phyloP scores from a whole-genome alignment of 306 rosid genomes.

The Corylus americana region DNA sequence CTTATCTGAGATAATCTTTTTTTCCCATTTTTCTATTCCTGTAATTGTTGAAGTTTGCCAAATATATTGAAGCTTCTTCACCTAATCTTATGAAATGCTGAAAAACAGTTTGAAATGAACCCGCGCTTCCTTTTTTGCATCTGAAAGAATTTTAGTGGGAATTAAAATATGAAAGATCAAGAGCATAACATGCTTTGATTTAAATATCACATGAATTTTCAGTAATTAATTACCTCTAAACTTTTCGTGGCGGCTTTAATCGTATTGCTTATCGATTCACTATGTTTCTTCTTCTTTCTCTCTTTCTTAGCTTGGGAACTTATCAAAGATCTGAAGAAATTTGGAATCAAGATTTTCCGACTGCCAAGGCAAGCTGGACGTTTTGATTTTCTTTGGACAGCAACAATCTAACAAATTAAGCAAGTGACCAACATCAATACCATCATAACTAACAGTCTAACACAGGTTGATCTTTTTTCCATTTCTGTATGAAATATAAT shows the following conservation, averaged over 20 bases:
- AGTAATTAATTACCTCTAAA: constrained; percentile 30
- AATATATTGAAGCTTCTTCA: not conserved
- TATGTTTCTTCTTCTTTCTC: constrained; percentile 27
- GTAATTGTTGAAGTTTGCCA: not conserved
- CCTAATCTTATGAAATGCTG: constrained; percentile 4
- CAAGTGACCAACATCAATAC: not conserved
- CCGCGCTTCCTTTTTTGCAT: constrained; percentile 17
- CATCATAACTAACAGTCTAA: no score
- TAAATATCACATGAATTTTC: not conserved
- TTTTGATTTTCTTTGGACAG: constrained; percentile 35
- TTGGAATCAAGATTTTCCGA: constrained; percentile 46
- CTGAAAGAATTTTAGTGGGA: constrained; percentile 10
- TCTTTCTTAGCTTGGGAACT: constrained; percentile 27
- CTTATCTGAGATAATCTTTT: not conserved
- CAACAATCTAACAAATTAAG: constrained; percentile 27
- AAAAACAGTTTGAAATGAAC: constrained; percentile 2
- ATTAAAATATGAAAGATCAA: not conserved
- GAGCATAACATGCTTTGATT: not conserved
- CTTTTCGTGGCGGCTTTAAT: constrained; percentile 8
- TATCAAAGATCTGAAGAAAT: constrained; percentile 36
- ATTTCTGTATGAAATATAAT: not conserved
- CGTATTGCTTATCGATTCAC: constrained; percentile 13
- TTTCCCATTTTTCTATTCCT: no score
- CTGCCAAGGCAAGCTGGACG: constrained; percentile 45
- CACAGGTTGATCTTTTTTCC: no score